Evolutionary conservation across 2,329 filamentous ascomycete species (phyloP), one percentile per base, ranked within the genome.

Genomic region (Rhynchosporium secalis): DNA sequence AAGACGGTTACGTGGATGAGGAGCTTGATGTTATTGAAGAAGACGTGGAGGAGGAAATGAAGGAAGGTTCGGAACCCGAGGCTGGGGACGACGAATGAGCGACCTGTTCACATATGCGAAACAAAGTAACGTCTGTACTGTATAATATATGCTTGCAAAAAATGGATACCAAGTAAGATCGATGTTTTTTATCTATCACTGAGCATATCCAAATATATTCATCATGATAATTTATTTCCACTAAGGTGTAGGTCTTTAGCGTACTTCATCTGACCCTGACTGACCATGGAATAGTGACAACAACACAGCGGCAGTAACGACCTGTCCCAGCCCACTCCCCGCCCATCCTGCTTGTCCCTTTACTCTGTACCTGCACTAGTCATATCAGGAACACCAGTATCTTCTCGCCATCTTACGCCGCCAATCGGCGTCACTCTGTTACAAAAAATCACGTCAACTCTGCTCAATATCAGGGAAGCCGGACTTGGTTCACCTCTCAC

Each of bases 51-150:
- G 62, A 63, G 20, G 67, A 66, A 10, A 58, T 68, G n/a, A 61
- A 64, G 9, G 66, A 71, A 49, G 69, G 61, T 5, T 70, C 66
- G 61, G 69, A 72, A 59, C 66, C 60, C 2, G 70, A 69, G 54
- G 68, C 67, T 9, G 58, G 47, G 29, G 47, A 65, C 41, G 58
- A 58, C 40, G 47, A 59, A 59, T 52, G 36, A 52, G 45, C 31
- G 3, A 31, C 40, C 10, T 6, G 1, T 8, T 43, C 26, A 3
- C 52, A 46, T 52, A 59, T 45, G 20, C 20, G 20, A 38, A 51
- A 59, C 28, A 33, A 52, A 10, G 7, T 45, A 12, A 15, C 38
- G 13, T 45, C 46, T 40, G 26, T 20, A 43, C 3, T 52, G 41
- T 60, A 60, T 28, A 15, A 55, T 31, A 41, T 45, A 9, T 45